Evolutionary conservation across 2,329 filamentous ascomycete genomes (phyloP), one percentile per base, ranked within the genome.

Genomic region (Dissoconium aciculare): DNA sequence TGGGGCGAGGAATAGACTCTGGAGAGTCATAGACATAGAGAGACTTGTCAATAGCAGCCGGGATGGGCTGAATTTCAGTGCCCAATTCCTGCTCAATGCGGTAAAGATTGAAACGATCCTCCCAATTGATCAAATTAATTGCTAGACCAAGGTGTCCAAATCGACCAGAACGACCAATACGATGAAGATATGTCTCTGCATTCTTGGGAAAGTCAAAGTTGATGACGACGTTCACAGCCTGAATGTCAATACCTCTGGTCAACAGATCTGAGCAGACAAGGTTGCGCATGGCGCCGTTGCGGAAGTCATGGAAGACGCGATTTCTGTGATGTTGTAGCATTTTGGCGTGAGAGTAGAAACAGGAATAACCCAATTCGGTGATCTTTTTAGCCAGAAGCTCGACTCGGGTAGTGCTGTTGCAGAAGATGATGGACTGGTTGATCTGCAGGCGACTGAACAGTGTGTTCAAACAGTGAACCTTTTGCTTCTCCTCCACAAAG

Each of bases 161-260:
- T 43, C 89, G 82, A 44, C 89, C 89, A 30, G 89, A 98, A 53
- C 89, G 82, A 65, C 89, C 89, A 54, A 98, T 98, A 45, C 89
- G 83, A 62, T 98, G 89, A 35, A 98, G 74, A 54, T 98, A 98
- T 0, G 89, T 98, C 62, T 98, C 89, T 11, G 89, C 91, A 50
- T 98, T 98, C 65, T 98, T 98, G 32, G 89, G 89, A 57, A 98
- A 98, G 52, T 98, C 89, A 51, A 98, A 98, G 64, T 98, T 98
- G 71, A 98, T 98, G 54, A 98, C 89, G 33, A 98, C 89, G 49
- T 98, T 98, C 52, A 98, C 89, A 32, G 89, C 89, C 59, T 98
- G 89, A 43, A 98, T 98, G 61, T 98, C 89, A 51, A 98, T 98
- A 74, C 89, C 89, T 60, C 89, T 85, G 41, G 89, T 98, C 41